Evolutionary conservation across 2,329 filamentous ascomycete genomes (phyloP).

Genomic region (Botrytis aclada): DNA sequence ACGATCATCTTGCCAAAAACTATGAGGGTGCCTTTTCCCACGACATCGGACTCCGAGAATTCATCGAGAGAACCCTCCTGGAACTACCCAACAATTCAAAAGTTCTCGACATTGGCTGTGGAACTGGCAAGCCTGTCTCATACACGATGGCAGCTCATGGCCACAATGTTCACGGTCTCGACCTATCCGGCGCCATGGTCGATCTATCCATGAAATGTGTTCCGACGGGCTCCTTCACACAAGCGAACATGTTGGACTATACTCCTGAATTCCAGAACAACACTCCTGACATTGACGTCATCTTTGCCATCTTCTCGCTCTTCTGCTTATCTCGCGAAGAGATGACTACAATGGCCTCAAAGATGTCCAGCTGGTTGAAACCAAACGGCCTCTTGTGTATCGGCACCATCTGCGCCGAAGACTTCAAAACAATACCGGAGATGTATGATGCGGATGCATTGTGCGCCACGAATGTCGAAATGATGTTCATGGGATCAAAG

Average conservation of each 20-base stretch:
- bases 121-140: conserved; percentile 37
- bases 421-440: conserved; percentile 5
- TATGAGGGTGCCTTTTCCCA: conserved; percentile 6
- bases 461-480: conserved; percentile 20
- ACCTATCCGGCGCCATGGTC: conserved; percentile 39
- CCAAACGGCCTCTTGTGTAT: conserved; percentile 24
- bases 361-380: conserved; percentile 23
- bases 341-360: conserved; percentile 19
- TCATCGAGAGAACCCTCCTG: neutral
- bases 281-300: conserved; percentile 17
- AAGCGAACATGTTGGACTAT: conserved; percentile 24
- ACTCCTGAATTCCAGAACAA: neutral
- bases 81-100: neutral
- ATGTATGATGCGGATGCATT: conserved; percentile 22
- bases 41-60: neutral
- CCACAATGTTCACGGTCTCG: conserved; percentile 24
- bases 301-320: conserved; percentile 23
- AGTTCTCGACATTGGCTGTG: conserved; percentile 38
- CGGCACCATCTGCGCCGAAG: conserved; percentile 21
- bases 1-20: neutral
- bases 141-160: conserved; percentile 31
- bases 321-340: conserved; percentile 23
- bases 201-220: conserved; percentile 18
- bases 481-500: conserved; percentile 25
- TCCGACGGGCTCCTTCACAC: conserved; percentile 24